Evolutionary conservation across 805 yeast species (phyloP).

Genomic region (Candida boleticola): DNA sequence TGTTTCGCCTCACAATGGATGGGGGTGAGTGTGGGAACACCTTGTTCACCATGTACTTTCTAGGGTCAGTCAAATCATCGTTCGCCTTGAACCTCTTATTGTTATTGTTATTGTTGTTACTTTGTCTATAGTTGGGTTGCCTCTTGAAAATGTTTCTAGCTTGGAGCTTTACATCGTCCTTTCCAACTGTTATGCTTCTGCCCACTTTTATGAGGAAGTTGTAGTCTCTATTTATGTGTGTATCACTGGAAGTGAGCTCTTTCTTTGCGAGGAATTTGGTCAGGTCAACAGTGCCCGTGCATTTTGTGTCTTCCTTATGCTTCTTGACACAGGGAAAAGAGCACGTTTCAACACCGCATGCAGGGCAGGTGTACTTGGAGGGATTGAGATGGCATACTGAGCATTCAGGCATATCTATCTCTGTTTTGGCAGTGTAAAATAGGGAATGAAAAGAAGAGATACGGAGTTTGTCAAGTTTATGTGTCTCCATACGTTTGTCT

Average conservation of each 20-base stretch:
- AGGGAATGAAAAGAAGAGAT: no score
- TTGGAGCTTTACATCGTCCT: slow-evolving; percentile 43
- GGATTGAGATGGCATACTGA: slow-evolving; percentile 32
- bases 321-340: slow-evolving; percentile 65
- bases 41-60: slow-evolving; percentile 19
- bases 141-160: slow-evolving; percentile 45
- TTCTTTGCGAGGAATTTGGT: slow-evolving; percentile 53
- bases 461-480: no score
- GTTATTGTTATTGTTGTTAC: slow-evolving; percentile 10
- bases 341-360: slow-evolving; percentile 67
- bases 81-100: slow-evolving; percentile 20
- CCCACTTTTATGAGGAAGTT: slow-evolving; percentile 64
- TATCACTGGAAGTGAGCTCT: slow-evolving; percentile 37
- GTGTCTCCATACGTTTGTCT: no score
- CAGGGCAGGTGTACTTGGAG: slow-evolving; percentile 77
- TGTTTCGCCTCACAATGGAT: slow-evolving; percentile 48
- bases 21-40: slow-evolving; percentile 26
- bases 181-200: slow-evolving; percentile 58
- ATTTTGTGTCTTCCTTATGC: slow-evolving; percentile 62
- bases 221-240: slow-evolving; percentile 77
- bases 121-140: slow-evolving; percentile 11
- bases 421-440: no score
- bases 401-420: slow-evolving; percentile 18
- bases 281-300: slow-evolving; percentile 67
- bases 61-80: slow-evolving; percentile 18